Percentiles rank a stretch among this genome's conserved stretches.
Evolutionary conservation across 257 asterid genomes (phyloP).

Genomic region (Nicotiana knightiana): DNA sequence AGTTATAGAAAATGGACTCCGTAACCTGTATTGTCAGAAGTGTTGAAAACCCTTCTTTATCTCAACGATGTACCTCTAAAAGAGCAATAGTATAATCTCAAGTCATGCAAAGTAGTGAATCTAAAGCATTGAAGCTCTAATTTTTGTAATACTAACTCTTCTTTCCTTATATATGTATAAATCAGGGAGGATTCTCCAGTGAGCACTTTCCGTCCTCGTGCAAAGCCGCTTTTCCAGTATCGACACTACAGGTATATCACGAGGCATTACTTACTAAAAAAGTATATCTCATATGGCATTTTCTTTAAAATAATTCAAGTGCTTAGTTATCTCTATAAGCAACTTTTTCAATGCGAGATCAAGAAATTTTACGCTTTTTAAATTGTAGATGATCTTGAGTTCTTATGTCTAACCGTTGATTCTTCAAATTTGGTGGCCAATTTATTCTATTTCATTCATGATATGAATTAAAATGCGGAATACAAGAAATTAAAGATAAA

Average conservation of each 20-base stretch:
- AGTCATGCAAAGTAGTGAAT: slow-evolving; percentile 5
- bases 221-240: slow-evolving; percentile 92
- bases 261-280: not conserved
- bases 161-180: slow-evolving; percentile 7
- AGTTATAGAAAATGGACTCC: not conserved
- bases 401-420: not conserved
- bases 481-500: too few species aligned
- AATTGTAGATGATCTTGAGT: not conserved
- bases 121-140: not conserved
- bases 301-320: not conserved
- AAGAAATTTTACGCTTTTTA: not conserved
- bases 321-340: not conserved
- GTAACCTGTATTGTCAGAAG: not conserved
- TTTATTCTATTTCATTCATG: not conserved
- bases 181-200: slow-evolving; percentile 89
- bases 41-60: slow-evolving; percentile 4
- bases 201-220: slow-evolving; percentile 90
- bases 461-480: too few species aligned
- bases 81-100: not conserved
- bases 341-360: not conserved
- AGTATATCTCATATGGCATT: not conserved
- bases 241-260: slow-evolving; percentile 95
- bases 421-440: not conserved
- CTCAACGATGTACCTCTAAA: not conserved
- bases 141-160: not conserved